A percentile compares a stretch with the other conserved stretches of the same genome.
Conservation (phyloP, 2,329 filamentous ascomycete genomes). For the Diaporthe sp. region DNA sequence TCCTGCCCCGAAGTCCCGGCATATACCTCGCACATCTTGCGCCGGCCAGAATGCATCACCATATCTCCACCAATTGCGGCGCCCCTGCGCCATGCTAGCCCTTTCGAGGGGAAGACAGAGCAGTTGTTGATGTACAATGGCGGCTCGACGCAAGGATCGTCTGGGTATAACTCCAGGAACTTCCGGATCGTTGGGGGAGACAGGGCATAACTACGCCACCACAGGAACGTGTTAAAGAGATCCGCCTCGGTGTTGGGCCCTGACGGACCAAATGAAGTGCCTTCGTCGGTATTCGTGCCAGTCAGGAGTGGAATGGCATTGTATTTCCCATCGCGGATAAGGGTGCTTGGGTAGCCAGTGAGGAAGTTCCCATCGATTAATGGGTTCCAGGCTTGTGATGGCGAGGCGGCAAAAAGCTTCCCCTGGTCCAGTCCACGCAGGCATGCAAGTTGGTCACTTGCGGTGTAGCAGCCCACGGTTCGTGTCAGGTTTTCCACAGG, state of each 20-base stretch:
- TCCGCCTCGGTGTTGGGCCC: constrained; percentile 57
- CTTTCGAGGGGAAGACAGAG: constrained; percentile 49
- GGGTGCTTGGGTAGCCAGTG: constrained; percentile 61
- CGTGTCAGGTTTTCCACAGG: constrained; percentile 53
- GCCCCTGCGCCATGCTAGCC: constrained; percentile 59
- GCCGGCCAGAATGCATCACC: constrained; percentile 62
- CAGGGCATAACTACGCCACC: constrained; percentile 61
- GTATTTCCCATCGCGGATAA: constrained; percentile 57
- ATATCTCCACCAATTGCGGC: constrained; percentile 61
- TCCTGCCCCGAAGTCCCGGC: constrained; percentile 47
- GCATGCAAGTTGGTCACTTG: constrained; percentile 53
- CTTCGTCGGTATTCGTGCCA: constrained; percentile 65
- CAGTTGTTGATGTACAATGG: constrained; percentile 58
- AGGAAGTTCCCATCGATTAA: constrained; percentile 63
- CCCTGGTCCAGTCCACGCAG: constrained; percentile 51
- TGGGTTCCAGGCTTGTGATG: constrained; percentile 57
- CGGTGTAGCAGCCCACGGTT: constrained; percentile 50
- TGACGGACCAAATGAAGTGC: constrained; percentile 57
- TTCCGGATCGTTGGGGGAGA: constrained; percentile 58
- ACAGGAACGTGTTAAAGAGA: constrained; percentile 56
- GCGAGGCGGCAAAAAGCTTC: constrained; percentile 52
- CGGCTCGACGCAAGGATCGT: constrained; percentile 61
- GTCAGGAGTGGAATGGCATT: constrained; percentile 59
- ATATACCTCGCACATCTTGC: constrained; percentile 60
- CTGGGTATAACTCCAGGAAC: constrained; percentile 62